phyloP scores from a whole-genome alignment of 1,284 basidiomycete genomes.

The Pseudozyma flocculosa region DNA sequence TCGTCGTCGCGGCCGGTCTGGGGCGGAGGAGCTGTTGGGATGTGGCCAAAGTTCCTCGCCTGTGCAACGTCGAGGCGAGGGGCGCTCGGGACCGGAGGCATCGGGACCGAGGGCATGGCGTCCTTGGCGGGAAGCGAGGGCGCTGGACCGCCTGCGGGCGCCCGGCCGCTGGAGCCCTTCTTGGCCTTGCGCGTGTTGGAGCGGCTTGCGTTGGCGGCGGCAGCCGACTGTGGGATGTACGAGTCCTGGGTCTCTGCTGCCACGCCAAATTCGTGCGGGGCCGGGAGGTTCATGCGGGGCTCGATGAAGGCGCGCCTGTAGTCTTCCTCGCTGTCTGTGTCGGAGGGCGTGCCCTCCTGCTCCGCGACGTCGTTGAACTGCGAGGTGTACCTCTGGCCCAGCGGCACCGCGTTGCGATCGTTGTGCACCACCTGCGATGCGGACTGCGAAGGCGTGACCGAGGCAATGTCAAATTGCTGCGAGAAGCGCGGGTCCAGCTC shows the following conservation, averaged over 20 bases:
- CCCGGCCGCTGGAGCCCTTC: too few relatives aligned
- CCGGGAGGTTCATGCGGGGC: constrained; percentile 30
- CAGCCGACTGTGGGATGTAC: constrained; percentile 21
- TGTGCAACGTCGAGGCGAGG: constrained; percentile 38
- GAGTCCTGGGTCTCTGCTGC: constrained; percentile 28
- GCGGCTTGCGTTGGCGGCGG: neutral
- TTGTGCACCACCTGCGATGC: constrained; percentile 56
- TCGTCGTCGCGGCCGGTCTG: constrained; percentile 2
- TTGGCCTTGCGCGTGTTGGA: neutral
- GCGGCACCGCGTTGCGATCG: constrained; percentile 23
- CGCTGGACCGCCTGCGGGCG: constrained; percentile 3
- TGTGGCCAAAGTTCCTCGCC: constrained; percentile 21
- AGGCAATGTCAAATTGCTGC: constrained; percentile 44
- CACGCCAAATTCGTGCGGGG: constrained; percentile 32
- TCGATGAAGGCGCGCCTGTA: constrained; percentile 37
- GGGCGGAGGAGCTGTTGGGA: neutral
- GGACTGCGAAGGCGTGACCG: constrained; percentile 58
- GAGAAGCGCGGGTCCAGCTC: constrained; percentile 9
- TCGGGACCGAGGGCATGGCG: constrained; percentile 17
- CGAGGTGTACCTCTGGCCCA: constrained; percentile 34
- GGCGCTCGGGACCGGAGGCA: constrained; percentile 41
- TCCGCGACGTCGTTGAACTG: constrained; percentile 46
- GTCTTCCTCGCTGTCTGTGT: constrained; percentile 40
- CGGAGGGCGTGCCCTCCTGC: constrained; percentile 31
- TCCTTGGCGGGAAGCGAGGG: constrained; percentile 19